Percentiles rank a stretch among this genome's conserved stretches.
These are phyloP conservation scores for Cutaneotrichosporon sp. DNA, from an alignment of 1,284 basidiomycete species.

Conservation along the genomic window DNA sequence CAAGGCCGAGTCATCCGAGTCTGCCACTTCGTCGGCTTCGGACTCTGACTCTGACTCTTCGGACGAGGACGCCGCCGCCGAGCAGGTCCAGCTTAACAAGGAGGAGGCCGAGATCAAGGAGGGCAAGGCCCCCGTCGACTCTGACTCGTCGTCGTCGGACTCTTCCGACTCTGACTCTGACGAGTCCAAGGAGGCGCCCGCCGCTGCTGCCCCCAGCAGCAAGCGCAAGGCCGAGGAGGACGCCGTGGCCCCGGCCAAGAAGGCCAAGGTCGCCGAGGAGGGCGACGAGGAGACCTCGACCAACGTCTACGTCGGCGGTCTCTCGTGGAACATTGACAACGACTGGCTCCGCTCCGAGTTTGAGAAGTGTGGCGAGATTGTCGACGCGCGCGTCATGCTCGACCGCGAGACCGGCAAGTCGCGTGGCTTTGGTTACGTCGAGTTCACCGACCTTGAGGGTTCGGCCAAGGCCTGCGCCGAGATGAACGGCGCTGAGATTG, in stretches of 20 bases:
- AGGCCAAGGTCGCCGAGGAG: constrained; percentile 77
- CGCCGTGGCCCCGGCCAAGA: constrained; percentile 61
- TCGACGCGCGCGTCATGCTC: constrained; percentile 82
- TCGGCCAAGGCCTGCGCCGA: constrained; percentile 69
- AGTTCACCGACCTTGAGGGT: constrained; percentile 67
- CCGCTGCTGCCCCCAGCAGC: constrained; percentile 24
- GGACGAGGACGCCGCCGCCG: constrained; percentile 23
- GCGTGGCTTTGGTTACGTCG: constrained; percentile 92
- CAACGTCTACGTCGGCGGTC: constrained; percentile 85
- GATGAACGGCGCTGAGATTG: constrained; percentile 78
- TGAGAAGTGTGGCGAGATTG: constrained; percentile 80
- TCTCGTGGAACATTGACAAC: constrained; percentile 97
- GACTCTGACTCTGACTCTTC: constrained; percentile 33
- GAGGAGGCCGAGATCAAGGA: constrained; percentile 28
- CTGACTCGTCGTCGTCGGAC: constrained; percentile 32
- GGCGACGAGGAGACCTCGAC: constrained; percentile 59
- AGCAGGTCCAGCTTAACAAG: constrained; percentile 16
- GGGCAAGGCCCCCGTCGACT: constrained; percentile 21
- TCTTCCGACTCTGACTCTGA: constrained; percentile 36
- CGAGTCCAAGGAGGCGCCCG: constrained; percentile 38
- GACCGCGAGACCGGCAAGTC: constrained; percentile 85
- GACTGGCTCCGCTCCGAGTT: constrained; percentile 94
- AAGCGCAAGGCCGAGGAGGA: constrained; percentile 27
- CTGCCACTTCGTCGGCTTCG: constrained; percentile 2
- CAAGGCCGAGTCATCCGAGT: constrained; percentile 69